A percentile compares a stretch with the other conserved stretches of the same genome.
These are phyloP conservation scores for Fusarium odoratissimum DNA, from an alignment of 2,329 filamentous ascomycete genomes.

Conservation along the genomic window DNA sequence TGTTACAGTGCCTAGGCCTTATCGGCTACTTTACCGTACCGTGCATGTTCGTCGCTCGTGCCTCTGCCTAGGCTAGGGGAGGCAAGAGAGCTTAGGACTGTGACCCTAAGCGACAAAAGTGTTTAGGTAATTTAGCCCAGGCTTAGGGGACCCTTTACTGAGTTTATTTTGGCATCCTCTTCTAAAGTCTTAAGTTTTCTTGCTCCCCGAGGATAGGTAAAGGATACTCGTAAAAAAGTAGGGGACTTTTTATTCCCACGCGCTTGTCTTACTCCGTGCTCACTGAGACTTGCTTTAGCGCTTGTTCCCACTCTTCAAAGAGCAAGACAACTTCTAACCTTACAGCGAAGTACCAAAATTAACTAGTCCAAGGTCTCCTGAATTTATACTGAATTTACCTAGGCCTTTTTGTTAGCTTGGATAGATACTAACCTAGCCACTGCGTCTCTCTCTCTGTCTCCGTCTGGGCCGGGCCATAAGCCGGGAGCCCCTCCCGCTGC, in stretches of 20 bases:
- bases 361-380: not conserved
- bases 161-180: no score
- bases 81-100: no score
- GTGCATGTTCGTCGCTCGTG: not conserved
- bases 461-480: not conserved
- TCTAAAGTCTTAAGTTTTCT: no score
- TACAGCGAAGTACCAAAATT: not conserved
- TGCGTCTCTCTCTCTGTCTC: not conserved
- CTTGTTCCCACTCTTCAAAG: not conserved
- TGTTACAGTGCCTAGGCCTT: constrained; percentile 20
- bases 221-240: not conserved
- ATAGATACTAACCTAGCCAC: not conserved
- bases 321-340: not conserved
- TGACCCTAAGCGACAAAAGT: no score
- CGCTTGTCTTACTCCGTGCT: not conserved
- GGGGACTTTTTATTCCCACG: not conserved
- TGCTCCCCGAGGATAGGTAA: no score
- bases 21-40: constrained; percentile 1
- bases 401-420: not conserved
- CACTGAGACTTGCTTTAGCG: not conserved
- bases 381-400: not conserved
- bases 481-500: not conserved
- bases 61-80: not conserved
- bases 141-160: no score
- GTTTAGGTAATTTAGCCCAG: no score